phyloP scores from a whole-genome alignment of 495 filamentous ascomycete species.

The Penicilliopsis zonata region DNA sequence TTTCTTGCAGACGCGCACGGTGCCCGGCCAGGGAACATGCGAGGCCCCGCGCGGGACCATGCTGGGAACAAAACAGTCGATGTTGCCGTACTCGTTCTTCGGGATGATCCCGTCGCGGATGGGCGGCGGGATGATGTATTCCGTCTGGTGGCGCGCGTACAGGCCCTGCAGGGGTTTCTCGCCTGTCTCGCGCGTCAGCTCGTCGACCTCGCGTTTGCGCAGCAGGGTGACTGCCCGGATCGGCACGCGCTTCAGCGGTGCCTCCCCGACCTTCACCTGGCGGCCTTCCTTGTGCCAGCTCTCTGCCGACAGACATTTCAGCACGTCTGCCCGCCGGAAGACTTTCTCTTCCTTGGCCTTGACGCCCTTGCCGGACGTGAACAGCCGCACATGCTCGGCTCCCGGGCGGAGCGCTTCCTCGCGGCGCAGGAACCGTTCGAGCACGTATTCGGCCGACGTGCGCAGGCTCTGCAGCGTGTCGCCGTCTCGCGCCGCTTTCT shows the following conservation, averaged over 20 bases:
- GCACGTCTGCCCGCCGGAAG: slow-evolving; percentile 67
- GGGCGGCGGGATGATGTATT: slow-evolving; percentile 77
- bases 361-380: slow-evolving; percentile 56
- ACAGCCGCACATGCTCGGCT: slow-evolving; percentile 59
- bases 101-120: slow-evolving; percentile 76
- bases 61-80: slow-evolving; percentile 84
- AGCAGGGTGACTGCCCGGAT: slow-evolving; percentile 83
- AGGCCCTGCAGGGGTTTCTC: slow-evolving; percentile 78
- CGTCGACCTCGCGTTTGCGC: slow-evolving; percentile 81
- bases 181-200: slow-evolving; percentile 64
- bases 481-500: slow-evolving; percentile 52
- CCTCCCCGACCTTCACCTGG: slow-evolving; percentile 51
- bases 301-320: slow-evolving; percentile 79
- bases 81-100: slow-evolving; percentile 92
- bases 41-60: slow-evolving; percentile 83
- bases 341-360: slow-evolving; percentile 66
- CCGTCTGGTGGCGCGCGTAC: slow-evolving; percentile 76
- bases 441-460: slow-evolving; percentile 68
- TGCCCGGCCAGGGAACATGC: slow-evolving; percentile 70
- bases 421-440: slow-evolving; percentile 79
- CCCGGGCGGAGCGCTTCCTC: slow-evolving; percentile 76
- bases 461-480: slow-evolving; percentile 82
- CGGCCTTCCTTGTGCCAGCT: slow-evolving; percentile 97
- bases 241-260: slow-evolving; percentile 75
- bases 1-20: slow-evolving; percentile 66